phyloP scores from a whole-genome alignment of 2,329 filamentous ascomycete species.

The Dendryphion nanum region DNA sequence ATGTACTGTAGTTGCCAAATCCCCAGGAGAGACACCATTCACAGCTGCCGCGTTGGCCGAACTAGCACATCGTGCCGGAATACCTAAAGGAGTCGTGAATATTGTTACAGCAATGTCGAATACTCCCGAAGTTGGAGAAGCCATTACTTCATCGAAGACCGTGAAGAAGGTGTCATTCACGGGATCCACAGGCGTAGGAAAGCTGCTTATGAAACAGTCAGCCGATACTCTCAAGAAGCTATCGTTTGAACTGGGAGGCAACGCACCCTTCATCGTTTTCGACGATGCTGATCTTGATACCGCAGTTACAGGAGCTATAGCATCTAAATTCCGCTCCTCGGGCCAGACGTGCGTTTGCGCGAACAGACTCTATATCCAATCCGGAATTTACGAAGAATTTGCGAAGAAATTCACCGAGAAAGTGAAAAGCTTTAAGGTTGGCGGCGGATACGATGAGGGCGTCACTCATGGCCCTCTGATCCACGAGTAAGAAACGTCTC shows the following conservation, averaged over 20 bases:
- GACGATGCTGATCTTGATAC: slow-evolving; percentile 87
- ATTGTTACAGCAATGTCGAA: slow-evolving; percentile 78
- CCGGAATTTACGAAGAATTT: slow-evolving; percentile 75
- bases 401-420: slow-evolving; percentile 66
- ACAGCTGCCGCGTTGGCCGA: slow-evolving; percentile 86
- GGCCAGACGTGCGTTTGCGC: slow-evolving; percentile 88
- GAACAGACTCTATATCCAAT: slow-evolving; percentile 79
- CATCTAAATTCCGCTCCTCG: slow-evolving; percentile 88
- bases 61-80: slow-evolving; percentile 79
- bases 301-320: slow-evolving; percentile 78
- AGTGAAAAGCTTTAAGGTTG: slow-evolving; percentile 72
- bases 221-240: slow-evolving; percentile 80
- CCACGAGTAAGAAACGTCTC: slow-evolving; percentile 55
- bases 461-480: slow-evolving; percentile 82
- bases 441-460: slow-evolving; percentile 67
- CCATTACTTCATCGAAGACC: slow-evolving; percentile 71
- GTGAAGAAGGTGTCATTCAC: slow-evolving; percentile 95
- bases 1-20: slow-evolving; percentile 90
- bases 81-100: slow-evolving; percentile 89
- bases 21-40: slow-evolving; percentile 88
- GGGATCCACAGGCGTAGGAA: slow-evolving; percentile 66
- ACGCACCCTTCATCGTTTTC: slow-evolving; percentile 95
- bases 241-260: slow-evolving; percentile 90
- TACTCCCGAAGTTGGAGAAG: slow-evolving; percentile 73
- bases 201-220: slow-evolving; percentile 86